Evolutionary conservation across 73 alveolate genomes (phyloP), one percentile per base, ranked within the genome.

Genomic region (Breviolum minutum): DNA sequence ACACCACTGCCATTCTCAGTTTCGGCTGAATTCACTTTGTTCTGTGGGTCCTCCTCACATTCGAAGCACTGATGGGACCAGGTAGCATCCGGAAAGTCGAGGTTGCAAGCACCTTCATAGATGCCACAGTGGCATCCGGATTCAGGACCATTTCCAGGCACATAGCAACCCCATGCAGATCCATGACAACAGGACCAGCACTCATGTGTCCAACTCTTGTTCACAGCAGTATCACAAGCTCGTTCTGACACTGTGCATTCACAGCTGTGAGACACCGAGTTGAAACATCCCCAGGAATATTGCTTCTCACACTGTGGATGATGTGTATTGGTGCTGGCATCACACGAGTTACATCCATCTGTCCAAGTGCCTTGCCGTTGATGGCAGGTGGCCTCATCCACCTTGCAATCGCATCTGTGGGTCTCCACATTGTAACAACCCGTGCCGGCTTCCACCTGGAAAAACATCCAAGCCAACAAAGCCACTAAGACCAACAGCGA

Each of bases 391-490:
- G 92, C 32, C 24, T 83, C 92, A 9, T 20, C 5, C 73, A 54
- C 40, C 17, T 13, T 83, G 92, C 92, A 83, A 48, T 83, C 92
- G 71, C 92, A 83, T 4, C 0, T 13, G 92, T 83, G 92, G 30
- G 92, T 83, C 69, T 83, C 92, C 92, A 83, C 92, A 32, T 83
- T 19, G 92, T 83, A 83, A 24, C 92, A 83, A 6, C 92, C 92
- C 14, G 92, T 83, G 69, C 92, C 92, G 30, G 73, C 71, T 24
- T 54, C 92, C 27, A 61, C 64, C 40, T 73, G 83, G 40, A 73
- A 73, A 5, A 73, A 22, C 83, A 22, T 68, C 77, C 77, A 73
- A 73, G 54, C 40, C 68, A 22, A 48, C 30, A 48, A 30, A 82
- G 91, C 70, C 70, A 14, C 22, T 24, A 22, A 82, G 91, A n/a